Conservation (phyloP, 371 early-diverging fungal genomes). For the Mucor mucedo region DNA sequence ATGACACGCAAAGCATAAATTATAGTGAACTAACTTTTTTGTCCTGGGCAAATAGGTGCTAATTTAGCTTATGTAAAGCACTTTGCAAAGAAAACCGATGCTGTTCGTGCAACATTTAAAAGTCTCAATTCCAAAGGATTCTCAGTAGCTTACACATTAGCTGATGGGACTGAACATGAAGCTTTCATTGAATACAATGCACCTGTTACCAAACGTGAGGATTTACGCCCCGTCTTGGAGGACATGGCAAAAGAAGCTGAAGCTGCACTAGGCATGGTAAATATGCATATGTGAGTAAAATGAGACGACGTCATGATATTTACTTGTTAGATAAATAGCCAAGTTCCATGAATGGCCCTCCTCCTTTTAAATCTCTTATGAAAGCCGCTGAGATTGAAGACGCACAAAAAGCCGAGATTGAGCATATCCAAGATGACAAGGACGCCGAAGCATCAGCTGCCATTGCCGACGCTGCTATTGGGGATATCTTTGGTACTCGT, state of each 20-base stretch:
- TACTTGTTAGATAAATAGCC: constrained; percentile 28
- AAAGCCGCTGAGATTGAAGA: constrained; percentile 43
- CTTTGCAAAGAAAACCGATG: constrained; percentile 38
- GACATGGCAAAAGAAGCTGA: constrained; percentile 59
- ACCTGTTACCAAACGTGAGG: constrained; percentile 45
- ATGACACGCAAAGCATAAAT: too few relatives aligned
- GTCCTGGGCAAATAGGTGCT: constrained; percentile 27
- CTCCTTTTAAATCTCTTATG: constrained; percentile 43
- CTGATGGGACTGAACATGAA: constrained; percentile 28
- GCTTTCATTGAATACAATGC: constrained; percentile 39
- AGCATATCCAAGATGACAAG: constrained; percentile 25
- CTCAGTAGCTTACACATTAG: constrained; percentile 29
- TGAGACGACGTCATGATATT: neutral
- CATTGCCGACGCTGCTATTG: constrained; percentile 12
- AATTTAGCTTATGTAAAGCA: constrained; percentile 53
- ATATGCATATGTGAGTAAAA: neutral
- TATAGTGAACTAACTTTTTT: neutral
- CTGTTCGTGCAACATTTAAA: constrained; percentile 45
- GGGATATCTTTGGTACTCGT: constrained; percentile 1
- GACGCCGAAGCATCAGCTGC: constrained; percentile 19
- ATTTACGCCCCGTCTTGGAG: constrained; percentile 49
- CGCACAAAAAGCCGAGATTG: constrained; percentile 32
- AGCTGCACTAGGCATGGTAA: constrained; percentile 47
- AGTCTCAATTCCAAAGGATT: constrained; percentile 44
- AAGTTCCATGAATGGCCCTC: constrained; percentile 47